Conservation (phyloP, 305 asterid genomes). For the Fraxinus albicans region DNA sequence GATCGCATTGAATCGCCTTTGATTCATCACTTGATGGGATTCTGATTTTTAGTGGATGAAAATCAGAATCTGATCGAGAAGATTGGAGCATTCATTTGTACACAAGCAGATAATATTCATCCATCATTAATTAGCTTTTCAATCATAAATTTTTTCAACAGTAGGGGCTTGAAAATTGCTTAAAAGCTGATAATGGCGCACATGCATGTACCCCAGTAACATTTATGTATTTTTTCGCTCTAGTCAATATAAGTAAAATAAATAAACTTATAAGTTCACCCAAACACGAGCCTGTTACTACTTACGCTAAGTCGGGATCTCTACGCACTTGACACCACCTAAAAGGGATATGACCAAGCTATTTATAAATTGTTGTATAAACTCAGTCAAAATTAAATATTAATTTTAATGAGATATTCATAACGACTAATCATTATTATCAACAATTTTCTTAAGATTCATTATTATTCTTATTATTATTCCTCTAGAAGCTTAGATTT, state of each 20-base stretch:
- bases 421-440: no score
- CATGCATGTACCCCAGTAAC: not conserved
- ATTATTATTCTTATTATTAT: no score
- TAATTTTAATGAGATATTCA: not conserved
- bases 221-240: not conserved
- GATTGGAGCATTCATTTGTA: not conserved
- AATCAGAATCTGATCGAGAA: not conserved
- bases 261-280: not conserved
- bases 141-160: not conserved
- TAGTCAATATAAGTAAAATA: no score
- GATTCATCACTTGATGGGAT: constrained; percentile 14
- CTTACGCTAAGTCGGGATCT: not conserved
- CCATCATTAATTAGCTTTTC: not conserved
- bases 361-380: no score
- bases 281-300: not conserved
- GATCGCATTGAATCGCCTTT: constrained; percentile 12
- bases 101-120: not conserved
- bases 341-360: not conserved
- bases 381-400: no score
- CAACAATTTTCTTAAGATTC: not conserved
- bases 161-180: not conserved
- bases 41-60: not conserved
- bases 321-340: not conserved
- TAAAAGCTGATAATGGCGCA: not conserved
- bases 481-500: no score